Evolutionary conservation across 225 moss, liverwort and hornwort genomes (phyloP), one percentile per base, ranked within the genome.

Genomic region (Takakia lepidozioides): DNA sequence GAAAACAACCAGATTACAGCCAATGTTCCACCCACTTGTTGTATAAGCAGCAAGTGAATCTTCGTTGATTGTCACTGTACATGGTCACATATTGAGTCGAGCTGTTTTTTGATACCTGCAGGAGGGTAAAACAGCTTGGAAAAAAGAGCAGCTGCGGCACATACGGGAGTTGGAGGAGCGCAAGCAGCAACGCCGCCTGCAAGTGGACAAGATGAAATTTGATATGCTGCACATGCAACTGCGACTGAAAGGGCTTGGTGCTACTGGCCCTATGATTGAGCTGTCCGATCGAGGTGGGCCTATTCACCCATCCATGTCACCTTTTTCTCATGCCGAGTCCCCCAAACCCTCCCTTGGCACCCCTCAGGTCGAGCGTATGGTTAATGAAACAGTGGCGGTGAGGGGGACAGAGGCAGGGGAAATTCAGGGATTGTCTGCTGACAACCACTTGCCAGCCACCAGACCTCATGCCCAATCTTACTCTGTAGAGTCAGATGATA

Each of bases 201-300:
- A 72, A 49, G 72, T 72, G 30, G 72, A 72, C 43, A 72, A 72
- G 48, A 72, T 72, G 66, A 72, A 72, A 46, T 66, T 32, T 34
- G 72, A 72, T 29, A 72, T 72, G 72, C 72, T 67, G 1, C 72
- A 72, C 60, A 66, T 67, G 61, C 72, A 72, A 48, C 47, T 67
- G 35, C 65, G 61, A 34, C 67, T 62, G 8, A 67, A 72, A 13
- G 57, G 57, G 18, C 61, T 62, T 0, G 57, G 58, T 23, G 27
- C 29, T 5, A 50, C 19, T 3, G 17, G 56, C 3, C 48, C 62
- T 3, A 53, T 43, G 24, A 53, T 72, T 24, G 72, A 72, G 56
- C 36, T 67, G 21, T 57, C 50, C 8, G 60, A 54, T 29, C 57
- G 46, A n/a, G 46, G 57, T 16, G 49, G 38, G 22, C 48, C 56